A percentile compares a stretch with the other conserved stretches of the same genome.
phyloP scores from a whole-genome alignment of 495 filamentous ascomycete species.

The Parathielavia hyrcaniae region DNA sequence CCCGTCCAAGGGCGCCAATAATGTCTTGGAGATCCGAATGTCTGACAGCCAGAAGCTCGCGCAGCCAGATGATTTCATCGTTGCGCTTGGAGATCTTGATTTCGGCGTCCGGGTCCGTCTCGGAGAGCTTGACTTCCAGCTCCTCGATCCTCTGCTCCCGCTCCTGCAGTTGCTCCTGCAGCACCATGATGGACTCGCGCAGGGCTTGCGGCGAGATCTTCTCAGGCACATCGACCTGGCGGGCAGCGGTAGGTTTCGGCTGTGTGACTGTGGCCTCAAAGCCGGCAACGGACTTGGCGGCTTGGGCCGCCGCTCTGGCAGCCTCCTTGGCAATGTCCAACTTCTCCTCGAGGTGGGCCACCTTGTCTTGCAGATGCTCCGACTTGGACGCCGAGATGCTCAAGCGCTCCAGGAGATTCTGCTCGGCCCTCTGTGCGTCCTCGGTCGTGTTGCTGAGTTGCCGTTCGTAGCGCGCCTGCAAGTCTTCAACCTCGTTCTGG shows the following conservation, averaged over 20 bases:
- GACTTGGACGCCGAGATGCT: slow-evolving; percentile 72
- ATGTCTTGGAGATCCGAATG: slow-evolving; percentile 90
- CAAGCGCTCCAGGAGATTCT: slow-evolving; percentile 62
- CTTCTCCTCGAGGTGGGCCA: slow-evolving; percentile 74
- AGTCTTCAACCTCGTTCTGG: slow-evolving; percentile 63
- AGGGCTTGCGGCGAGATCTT: slow-evolving; percentile 90
- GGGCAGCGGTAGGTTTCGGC: slow-evolving; percentile 21
- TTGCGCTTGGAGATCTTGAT: slow-evolving; percentile 80
- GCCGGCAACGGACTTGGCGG: slow-evolving; percentile 59
- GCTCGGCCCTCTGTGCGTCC: slow-evolving; percentile 63
- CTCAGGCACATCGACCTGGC: slow-evolving; percentile 56
- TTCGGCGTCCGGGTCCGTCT: slow-evolving; percentile 64
- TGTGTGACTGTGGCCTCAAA: slow-evolving; percentile 27
- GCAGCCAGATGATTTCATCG: slow-evolving; percentile 91
- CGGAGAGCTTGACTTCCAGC: slow-evolving; percentile 64
- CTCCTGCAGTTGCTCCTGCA: slow-evolving; percentile 93
- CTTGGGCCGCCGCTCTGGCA: slow-evolving; percentile 77
- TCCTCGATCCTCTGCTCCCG: slow-evolving; percentile 83
- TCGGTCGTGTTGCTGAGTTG: slow-evolving; percentile 64
- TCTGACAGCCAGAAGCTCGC: slow-evolving; percentile 84
- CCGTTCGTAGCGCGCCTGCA: slow-evolving; percentile 64
- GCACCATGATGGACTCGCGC: slow-evolving; percentile 88
- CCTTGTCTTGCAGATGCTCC: slow-evolving; percentile 71
- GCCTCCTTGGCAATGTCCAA: slow-evolving; percentile 86
- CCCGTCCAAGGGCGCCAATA: slow-evolving; percentile 67